Base-by-base conservation (phyloP, 208 protist species). In the Tritrichomonas musculus region DNA sequence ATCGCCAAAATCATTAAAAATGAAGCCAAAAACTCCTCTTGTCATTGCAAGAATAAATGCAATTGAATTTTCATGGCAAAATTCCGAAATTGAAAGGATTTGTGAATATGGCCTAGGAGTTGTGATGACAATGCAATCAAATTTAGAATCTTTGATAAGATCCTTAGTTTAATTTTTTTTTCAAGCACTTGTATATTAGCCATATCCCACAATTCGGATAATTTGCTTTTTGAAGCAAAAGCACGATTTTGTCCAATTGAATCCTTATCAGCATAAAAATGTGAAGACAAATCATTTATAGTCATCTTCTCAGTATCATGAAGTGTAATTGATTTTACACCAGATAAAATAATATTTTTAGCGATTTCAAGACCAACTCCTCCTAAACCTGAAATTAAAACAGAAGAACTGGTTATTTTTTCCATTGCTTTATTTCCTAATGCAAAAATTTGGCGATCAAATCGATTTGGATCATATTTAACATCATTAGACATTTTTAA, bases 361-460 rank as follows among this genome's bases (percentile, higher is more conserved):
- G 97, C 97, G 95, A 98, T 97, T 94, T 98, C 97, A 60, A 97
- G 93, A 82, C 97, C 97, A 20, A 98, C 92, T 66, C 97, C 97
- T 44, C 82, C 84, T 17, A 98, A 53, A 25, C 95, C 96, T 49
- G 94, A 53, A 36, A 96, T 93, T 4, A 96, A 88, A 11, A 95
- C 75, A 82, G 47, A 94, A 25, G 57, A 94, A 22, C 36, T 50
- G 65, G 93, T 80, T 93, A 98, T 96, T 49, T 95, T 94, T 93
- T 96, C 94, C 97, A 97, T 97, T 39, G 97, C 96, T 33, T 97
- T 97, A 53, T 95, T 92, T 27, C 97, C 97, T 17, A 98, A 88
- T 20, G 96, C 96, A 93, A 97, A 97, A 30, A 97, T 88, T 93
- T 97, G 96, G 47, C 96, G 94, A 73, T 92, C 95, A 94, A 97